These are phyloP conservation scores for Aspergillus viridinutans DNA, from an alignment of 2,329 filamentous ascomycete species.

Conservation along the genomic window DNA sequence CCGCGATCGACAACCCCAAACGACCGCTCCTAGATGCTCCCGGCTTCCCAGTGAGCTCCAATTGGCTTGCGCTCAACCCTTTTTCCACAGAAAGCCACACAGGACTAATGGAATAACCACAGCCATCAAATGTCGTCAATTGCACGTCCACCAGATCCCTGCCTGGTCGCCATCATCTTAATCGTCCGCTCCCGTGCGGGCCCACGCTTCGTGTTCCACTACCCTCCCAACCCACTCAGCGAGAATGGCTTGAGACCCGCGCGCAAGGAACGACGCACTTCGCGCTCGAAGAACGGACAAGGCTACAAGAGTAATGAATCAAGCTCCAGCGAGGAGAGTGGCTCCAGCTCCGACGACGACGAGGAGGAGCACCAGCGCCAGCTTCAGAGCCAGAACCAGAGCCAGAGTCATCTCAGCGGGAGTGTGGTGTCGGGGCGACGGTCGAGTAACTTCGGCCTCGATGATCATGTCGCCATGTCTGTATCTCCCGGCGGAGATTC, in stretches of 20 bases:
- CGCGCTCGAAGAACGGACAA: slow-evolving; percentile 28
- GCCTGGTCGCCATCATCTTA: slow-evolving; percentile 66
- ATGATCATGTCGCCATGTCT: slow-evolving; percentile 25
- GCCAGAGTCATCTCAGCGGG: slow-evolving; percentile 16
- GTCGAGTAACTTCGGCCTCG: slow-evolving; percentile 31
- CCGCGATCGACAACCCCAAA: not conserved
- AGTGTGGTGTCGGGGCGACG: slow-evolving; percentile 24
- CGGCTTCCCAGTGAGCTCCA: not conserved
- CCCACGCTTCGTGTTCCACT: slow-evolving; percentile 80
- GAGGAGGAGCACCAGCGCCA: slow-evolving; percentile 27
- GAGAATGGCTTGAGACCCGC: slow-evolving; percentile 34
- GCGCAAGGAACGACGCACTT: slow-evolving; percentile 30
- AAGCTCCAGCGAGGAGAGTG: slow-evolving; percentile 36
- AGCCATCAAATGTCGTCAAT: slow-evolving; percentile 41
- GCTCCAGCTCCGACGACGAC: slow-evolving; percentile 38
- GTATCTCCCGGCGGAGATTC: slow-evolving; percentile 27
- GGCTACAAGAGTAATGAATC: slow-evolving; percentile 35
- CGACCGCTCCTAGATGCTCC: too few species aligned
- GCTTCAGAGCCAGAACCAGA: slow-evolving; percentile 8
- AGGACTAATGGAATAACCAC: slow-evolving; percentile 2
- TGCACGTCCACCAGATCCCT: slow-evolving; percentile 49
- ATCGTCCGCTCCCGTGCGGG: slow-evolving; percentile 73
- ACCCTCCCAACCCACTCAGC: slow-evolving; percentile 58
- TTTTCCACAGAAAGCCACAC: slow-evolving; percentile 12
- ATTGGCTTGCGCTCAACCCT: slow-evolving; percentile 15